A percentile compares a stretch with the other conserved stretches of the same genome.
Conservation (phyloP, 1,139 yeast genomes). For the Candida gigantensis region DNA sequence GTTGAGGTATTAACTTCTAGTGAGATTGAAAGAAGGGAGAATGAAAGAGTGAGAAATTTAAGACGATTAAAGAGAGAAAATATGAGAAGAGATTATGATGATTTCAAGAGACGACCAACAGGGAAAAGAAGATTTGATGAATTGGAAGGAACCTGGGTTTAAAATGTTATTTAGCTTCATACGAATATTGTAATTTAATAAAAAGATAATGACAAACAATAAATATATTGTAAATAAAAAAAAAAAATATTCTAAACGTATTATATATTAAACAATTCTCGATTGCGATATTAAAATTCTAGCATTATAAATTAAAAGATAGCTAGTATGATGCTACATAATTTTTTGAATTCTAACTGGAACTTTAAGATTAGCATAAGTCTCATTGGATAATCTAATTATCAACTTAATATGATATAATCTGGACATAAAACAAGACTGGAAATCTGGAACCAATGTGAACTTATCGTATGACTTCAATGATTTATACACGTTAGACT, state of each 20-base stretch:
- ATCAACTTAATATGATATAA: conserved; percentile 35
- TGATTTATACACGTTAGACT: not conserved
- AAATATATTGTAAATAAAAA: too few relatives aligned
- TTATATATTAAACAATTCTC: too few relatives aligned
- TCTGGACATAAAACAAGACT: conserved; percentile 36
- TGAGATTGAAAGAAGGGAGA: conserved; percentile 93
- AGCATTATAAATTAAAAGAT: too few relatives aligned
- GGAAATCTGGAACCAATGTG: conserved; percentile 42
- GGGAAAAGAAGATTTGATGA: conserved; percentile 58
- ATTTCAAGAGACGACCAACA: conserved; percentile 46
- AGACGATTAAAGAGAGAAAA: conserved; percentile 92
- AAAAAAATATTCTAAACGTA: too few relatives aligned
- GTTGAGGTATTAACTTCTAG: conserved; percentile 85
- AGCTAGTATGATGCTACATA: too few relatives aligned
- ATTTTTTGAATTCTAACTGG: conserved; percentile 28
- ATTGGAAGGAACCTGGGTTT: conserved; percentile 39
- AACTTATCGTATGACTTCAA: conserved; percentile 18
- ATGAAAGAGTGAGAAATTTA: conserved; percentile 89
- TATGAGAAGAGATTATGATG: conserved; percentile 58
- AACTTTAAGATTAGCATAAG: conserved; percentile 29
- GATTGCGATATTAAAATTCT: too few relatives aligned
- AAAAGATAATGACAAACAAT: too few relatives aligned
- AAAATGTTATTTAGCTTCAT: not conserved
- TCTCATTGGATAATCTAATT: conserved; percentile 30
- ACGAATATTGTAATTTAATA: too few relatives aligned